Percentiles rank a stretch among this genome's conserved stretches.
These are phyloP conservation scores for Aspergillus awamori DNA, from an alignment of 2,329 filamentous ascomycete species.

Conservation along the genomic window DNA sequence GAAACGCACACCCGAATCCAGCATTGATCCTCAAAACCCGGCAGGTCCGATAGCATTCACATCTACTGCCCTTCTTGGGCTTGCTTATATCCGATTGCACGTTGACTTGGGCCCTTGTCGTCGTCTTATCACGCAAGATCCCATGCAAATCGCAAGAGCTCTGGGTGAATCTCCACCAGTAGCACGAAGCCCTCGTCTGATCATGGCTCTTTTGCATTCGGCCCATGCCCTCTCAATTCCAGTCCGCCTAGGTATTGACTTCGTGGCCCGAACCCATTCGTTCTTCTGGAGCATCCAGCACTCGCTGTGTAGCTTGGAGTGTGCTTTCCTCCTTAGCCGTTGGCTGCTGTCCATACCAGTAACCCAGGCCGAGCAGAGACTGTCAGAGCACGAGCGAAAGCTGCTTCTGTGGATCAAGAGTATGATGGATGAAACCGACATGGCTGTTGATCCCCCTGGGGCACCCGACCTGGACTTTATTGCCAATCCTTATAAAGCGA, in stretches of 20 bases:
- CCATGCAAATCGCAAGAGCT: conserved; percentile 49
- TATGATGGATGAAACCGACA: conserved; percentile 55
- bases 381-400: conserved; percentile 52
- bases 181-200: conserved; percentile 49
- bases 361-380: conserved; percentile 45
- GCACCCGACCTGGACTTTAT: conserved; percentile 47
- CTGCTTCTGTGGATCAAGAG: conserved; percentile 52
- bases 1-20: conserved; percentile 57
- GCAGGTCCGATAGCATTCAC: conserved; percentile 58
- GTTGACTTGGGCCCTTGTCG: conserved; percentile 52
- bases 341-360: conserved; percentile 50
- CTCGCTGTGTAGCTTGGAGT: conserved; percentile 57
- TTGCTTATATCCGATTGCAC: conserved; percentile 53
- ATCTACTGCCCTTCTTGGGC: conserved; percentile 51
- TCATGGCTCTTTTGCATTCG: conserved; percentile 56
- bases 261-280: conserved; percentile 56
- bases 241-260: conserved; percentile 56
- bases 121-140: conserved; percentile 52
- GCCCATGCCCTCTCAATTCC: conserved; percentile 59
- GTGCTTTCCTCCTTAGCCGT: conserved; percentile 52
- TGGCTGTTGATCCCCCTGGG: conserved; percentile 44
- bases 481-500: conserved; percentile 47
- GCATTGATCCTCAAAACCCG: conserved; percentile 56
- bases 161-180: conserved; percentile 48
- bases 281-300: conserved; percentile 61